Percentiles rank a stretch among this genome's conserved stretches.
Conservation (phyloP, 495 filamentous ascomycete genomes). For the Xylaria bambusicola region DNA sequence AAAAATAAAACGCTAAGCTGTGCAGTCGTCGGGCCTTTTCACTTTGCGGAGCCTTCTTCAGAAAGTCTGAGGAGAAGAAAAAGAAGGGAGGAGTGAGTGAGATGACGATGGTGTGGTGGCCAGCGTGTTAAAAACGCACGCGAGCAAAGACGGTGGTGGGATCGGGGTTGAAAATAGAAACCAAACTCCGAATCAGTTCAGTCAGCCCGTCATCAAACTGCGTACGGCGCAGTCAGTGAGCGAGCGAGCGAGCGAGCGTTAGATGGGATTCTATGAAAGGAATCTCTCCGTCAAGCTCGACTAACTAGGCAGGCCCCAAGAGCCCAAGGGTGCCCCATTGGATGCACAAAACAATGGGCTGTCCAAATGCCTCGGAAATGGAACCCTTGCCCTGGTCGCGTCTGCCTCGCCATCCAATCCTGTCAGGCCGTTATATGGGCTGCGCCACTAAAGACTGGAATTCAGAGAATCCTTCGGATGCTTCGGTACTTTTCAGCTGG, state of each 20-base stretch:
- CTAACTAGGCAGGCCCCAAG: conserved; percentile 1
- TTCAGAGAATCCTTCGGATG: conserved; percentile 18
- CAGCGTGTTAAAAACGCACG: background rate
- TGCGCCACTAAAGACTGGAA: conserved; percentile 10
- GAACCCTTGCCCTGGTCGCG: conserved; percentile 5
- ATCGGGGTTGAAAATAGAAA: conserved; percentile 13
- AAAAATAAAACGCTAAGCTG: background rate
- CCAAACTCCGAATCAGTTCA: background rate
- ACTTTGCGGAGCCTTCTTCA: background rate
- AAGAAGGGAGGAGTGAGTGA: background rate
- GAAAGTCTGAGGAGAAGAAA: background rate
- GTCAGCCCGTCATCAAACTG: background rate
- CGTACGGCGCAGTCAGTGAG: no score
- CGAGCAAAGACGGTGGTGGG: background rate
- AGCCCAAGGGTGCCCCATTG: conserved; percentile 4
- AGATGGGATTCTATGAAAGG: conserved; percentile 1
- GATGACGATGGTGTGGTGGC: background rate
- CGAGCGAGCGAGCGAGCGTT: no score
- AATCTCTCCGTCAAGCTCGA: background rate
- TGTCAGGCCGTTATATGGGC: conserved; percentile 2
- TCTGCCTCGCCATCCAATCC: conserved; percentile 10
- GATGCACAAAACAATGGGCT: background rate
- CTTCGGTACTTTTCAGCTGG: conserved; percentile 10
- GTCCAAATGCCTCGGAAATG: conserved; percentile 1
- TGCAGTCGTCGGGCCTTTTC: background rate